phyloP scores from a whole-genome alignment of 2,329 filamentous ascomycete genomes.

The Blumeria hordei region DNA sequence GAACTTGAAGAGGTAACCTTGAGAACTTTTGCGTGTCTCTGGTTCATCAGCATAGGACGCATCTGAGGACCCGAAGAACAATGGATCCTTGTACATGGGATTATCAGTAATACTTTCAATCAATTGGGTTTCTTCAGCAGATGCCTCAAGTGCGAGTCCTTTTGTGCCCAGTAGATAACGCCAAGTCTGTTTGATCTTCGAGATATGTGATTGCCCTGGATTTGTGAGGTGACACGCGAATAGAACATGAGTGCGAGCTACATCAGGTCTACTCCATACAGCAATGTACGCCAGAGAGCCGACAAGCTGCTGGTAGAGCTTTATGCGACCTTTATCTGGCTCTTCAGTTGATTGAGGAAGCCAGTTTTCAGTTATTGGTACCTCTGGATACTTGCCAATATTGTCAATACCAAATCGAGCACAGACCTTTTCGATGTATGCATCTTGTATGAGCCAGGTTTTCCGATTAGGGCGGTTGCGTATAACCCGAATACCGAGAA shows the following conservation, averaged over 20 bases:
- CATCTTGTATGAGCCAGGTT: not conserved
- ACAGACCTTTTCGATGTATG: not conserved
- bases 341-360: not conserved
- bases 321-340: not conserved
- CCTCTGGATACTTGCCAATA: not conserved
- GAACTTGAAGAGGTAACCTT: not conserved
- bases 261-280: not conserved
- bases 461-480: not conserved
- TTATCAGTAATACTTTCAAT: not conserved
- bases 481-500: not conserved
- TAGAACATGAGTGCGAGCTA: not conserved
- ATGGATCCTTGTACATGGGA: not conserved
- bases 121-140: not conserved
- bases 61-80: not conserved
- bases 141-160: not conserved
- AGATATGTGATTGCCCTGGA: not conserved
- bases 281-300: not conserved
- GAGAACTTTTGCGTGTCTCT: not conserved
- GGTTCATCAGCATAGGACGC: not conserved
- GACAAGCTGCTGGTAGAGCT: not conserved
- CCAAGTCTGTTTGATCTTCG: not conserved
- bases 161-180: not conserved
- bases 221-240: not conserved
- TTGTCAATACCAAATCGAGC: not conserved
- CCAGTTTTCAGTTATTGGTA: not conserved